Base-by-base conservation (phyloP, 2,329 filamentous ascomycete species). In the Verticillium klebahnii region DNA sequence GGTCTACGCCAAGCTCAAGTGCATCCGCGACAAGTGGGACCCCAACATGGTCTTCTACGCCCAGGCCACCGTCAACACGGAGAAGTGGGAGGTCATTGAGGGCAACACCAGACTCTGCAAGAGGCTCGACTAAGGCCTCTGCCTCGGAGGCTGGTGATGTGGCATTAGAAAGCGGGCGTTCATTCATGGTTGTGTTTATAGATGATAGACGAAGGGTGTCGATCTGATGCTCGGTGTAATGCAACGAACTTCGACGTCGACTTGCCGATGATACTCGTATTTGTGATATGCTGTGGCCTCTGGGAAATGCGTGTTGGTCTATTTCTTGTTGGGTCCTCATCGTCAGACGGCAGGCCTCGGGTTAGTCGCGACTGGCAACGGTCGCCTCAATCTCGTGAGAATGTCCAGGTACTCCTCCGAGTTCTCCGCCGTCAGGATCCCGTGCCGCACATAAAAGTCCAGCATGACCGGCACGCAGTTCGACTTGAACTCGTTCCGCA, bases 391-490 rank as follows among this genome's bases (percentile, higher is more conserved):
- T 37, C 81, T 72, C 60, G 70, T 72, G 54, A 75, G 75, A 64
- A 96, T 90, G 72, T 92, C 88, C 56, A 90, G 77, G 70, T 89
- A 95, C 66, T 91, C 83, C 60, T 77, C 78, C 76, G 96, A 91
- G 61, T 86, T 89, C 70, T 92, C 90, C 0, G 83, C 75, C 1
- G 87, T 93, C 63, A 96, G 70, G 58, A 92, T 79, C 0, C 90
- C 90, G 73, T 93, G 91, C 29, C 92, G 78, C 56, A 96, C 78
- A 68, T 96, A 86, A 73, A 96, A 96, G 69, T 96, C 92, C 57
- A 95, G 80, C 77, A 94, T 79, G 57, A 94, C 88, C 34, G 89
- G 71, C 31, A 89, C 88, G 68, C 91, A 92, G 69, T 96, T 95
- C 0, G 92, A 89, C 79, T 96, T 96, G 77, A 96, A 96, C 72